Percentiles rank a stretch among this genome's conserved stretches.
Evolutionary conservation across 2,329 filamentous ascomycete genomes (phyloP).

Genomic region (Venturia carpophila): DNA sequence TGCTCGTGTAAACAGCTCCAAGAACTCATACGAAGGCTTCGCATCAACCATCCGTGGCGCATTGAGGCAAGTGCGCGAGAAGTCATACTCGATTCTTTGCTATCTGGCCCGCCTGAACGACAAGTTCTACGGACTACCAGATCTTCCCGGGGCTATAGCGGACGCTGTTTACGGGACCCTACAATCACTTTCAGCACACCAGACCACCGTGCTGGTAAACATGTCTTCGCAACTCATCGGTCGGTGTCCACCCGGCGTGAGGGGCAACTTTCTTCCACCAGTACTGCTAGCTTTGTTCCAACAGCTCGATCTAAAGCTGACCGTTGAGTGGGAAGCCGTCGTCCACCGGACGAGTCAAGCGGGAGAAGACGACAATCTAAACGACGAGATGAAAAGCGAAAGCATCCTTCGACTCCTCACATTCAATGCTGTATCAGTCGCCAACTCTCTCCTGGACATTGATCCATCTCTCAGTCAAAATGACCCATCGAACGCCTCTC

Average conservation of each 20-base stretch:
- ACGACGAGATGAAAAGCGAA: slow-evolving; percentile 96
- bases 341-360: slow-evolving; percentile 45
- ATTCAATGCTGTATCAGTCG: slow-evolving; percentile 84
- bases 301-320: slow-evolving; percentile 82
- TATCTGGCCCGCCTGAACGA: slow-evolving; percentile 82
- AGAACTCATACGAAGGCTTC: slow-evolving; percentile 82
- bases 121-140: slow-evolving; percentile 83
- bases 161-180: slow-evolving; percentile 78
- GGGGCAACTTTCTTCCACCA: slow-evolving; percentile 74
- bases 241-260: slow-evolving; percentile 73
- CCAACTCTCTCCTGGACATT: slow-evolving; percentile 64
- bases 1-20: slow-evolving; percentile 80
- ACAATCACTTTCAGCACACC: slow-evolving; percentile 77
- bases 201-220: slow-evolving; percentile 87
- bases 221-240: slow-evolving; percentile 83
- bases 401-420: slow-evolving; percentile 90
- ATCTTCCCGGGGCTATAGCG: slow-evolving; percentile 74
- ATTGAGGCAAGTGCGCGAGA: slow-evolving; percentile 82
- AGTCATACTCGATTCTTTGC: slow-evolving; percentile 88
- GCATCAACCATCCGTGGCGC: slow-evolving; percentile 87
- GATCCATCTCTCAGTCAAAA: slow-evolving; percentile 21
- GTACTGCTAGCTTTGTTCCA: slow-evolving; percentile 74
- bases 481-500: slow-evolving; percentile 39
- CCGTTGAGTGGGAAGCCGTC: slow-evolving; percentile 75
- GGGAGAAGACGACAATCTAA: slow-evolving; percentile 65